Evolutionary conservation across 1,284 basidiomycete genomes (phyloP).

Genomic region (Tylopilus sp.): DNA sequence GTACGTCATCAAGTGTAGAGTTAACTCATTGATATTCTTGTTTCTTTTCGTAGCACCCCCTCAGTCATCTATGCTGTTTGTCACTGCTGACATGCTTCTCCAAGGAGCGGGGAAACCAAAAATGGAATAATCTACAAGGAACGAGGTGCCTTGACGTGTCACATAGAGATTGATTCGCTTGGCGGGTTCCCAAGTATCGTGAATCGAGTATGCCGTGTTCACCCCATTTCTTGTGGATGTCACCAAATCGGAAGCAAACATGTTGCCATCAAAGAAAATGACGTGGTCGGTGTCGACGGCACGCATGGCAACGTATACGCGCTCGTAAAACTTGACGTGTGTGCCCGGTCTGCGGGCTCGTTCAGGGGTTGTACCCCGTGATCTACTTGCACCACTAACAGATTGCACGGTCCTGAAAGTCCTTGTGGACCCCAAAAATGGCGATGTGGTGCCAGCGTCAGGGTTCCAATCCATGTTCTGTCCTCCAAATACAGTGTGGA

Average conservation of each 20-base stretch:
- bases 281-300: constrained; percentile 65
- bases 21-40: no score
- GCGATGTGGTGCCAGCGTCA: constrained; percentile 55
- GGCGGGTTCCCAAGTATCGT: constrained; percentile 59
- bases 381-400: constrained; percentile 73
- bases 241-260: constrained; percentile 76
- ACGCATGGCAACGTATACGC: constrained; percentile 62
- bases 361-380: constrained; percentile 75
- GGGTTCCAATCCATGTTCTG: constrained; percentile 59
- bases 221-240: constrained; percentile 53
- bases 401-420: constrained; percentile 71
- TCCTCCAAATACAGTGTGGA: constrained; percentile 62
- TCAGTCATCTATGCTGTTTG: constrained; percentile 53
- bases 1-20: neutral
- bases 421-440: constrained; percentile 71
- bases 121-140: constrained; percentile 36
- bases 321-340: constrained; percentile 61
- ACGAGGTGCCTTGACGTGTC: neutral
- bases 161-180: no score
- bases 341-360: constrained; percentile 67
- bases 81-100: constrained; percentile 55
- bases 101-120: constrained; percentile 69
- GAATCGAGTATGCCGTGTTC: constrained; percentile 74
- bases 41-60: constrained; percentile 63
- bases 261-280: constrained; percentile 70